These are phyloP conservation scores for Hemerocallis citrina DNA, from an alignment of 106 monocot genomes.

Conservation along the genomic window DNA sequence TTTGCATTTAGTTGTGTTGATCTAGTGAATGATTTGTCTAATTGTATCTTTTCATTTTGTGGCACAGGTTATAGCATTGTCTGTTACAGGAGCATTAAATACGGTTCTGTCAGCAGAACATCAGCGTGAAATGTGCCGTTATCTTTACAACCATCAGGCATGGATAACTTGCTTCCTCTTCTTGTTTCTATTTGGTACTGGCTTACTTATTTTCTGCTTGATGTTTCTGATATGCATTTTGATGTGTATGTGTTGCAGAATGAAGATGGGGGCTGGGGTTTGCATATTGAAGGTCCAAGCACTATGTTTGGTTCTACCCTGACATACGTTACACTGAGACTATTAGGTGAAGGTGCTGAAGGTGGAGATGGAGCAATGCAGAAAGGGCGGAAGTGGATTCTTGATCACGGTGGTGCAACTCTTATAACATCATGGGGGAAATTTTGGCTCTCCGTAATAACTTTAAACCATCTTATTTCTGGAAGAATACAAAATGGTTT, in stretches of 20 bases:
- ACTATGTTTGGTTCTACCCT: conserved; percentile 83
- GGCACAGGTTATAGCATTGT: conserved; percentile 33
- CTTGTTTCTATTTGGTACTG: background rate
- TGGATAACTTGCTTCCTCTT: background rate
- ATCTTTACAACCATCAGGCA: conserved; percentile 81
- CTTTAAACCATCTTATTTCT: background rate
- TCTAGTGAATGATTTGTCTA: background rate
- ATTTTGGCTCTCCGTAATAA: conserved; percentile 72
- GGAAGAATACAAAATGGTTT: background rate
- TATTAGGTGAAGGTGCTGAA: conserved; percentile 62
- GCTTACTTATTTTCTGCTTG: background rate
- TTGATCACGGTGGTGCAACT: conserved; percentile 78
- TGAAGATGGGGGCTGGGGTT: conserved; percentile 90
- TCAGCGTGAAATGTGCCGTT: conserved; percentile 53
- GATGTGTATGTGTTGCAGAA: conserved; percentile 37
- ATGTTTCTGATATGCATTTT: background rate
- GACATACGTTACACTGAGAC: conserved; percentile 62
- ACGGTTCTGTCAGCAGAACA: conserved; percentile 56
- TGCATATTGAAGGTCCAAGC: conserved; percentile 81
- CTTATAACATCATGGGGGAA: conserved; percentile 80
- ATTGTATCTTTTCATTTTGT: background rate
- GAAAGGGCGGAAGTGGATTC: conserved; percentile 68
- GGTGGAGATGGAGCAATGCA: conserved; percentile 73
- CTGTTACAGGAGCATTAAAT: conserved; percentile 44
- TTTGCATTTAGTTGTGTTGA: background rate